Evolutionary conservation across 306 rosid species (phyloP).

Genomic region (Prunus padus): DNA sequence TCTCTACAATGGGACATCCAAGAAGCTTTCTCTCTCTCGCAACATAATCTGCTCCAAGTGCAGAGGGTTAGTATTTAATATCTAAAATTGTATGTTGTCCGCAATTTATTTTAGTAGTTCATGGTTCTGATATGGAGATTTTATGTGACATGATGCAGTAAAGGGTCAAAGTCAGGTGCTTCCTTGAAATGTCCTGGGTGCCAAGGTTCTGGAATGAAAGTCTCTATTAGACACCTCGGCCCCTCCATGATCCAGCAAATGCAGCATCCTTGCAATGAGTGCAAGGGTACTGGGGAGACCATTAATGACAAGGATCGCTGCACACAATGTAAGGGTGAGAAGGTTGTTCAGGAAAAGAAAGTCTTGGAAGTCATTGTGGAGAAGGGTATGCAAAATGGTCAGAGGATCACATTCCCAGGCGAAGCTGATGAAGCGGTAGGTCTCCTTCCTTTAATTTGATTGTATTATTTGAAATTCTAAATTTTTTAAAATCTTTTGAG

Average conservation of each 20-base stretch:
- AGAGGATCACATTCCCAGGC: slow-evolving; percentile 86
- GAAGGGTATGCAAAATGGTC: slow-evolving; percentile 95
- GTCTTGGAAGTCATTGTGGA: slow-evolving; percentile 86
- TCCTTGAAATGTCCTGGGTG: slow-evolving; percentile 84
- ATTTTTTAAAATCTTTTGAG: no score
- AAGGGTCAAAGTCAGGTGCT: slow-evolving; percentile 94
- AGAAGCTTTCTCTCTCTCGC: slow-evolving; percentile 93
- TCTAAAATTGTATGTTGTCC: not conserved
- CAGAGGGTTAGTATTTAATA: slow-evolving; percentile 60
- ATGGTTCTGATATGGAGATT: not conserved
- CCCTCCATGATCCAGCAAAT: slow-evolving; percentile 97
- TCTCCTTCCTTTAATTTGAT: not conserved
- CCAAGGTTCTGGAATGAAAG: slow-evolving; percentile 96
- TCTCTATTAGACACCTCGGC: slow-evolving; percentile 88
- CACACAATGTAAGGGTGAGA: slow-evolving; percentile 83
- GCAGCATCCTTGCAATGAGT: slow-evolving; percentile 96
- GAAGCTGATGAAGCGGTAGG: slow-evolving; percentile 97
- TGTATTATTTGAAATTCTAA: not conserved
- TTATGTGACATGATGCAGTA: slow-evolving; percentile 41
- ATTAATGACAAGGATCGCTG: slow-evolving; percentile 90
- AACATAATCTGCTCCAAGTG: slow-evolving; percentile 81
- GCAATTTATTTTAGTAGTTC: not conserved
- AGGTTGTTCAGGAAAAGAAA: slow-evolving; percentile 93
- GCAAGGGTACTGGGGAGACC: slow-evolving; percentile 94
- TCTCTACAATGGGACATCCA: slow-evolving; percentile 73